Base-by-base conservation (phyloP, 2,329 filamentous ascomycete species). In the Chaetoscypha palmicola region DNA sequence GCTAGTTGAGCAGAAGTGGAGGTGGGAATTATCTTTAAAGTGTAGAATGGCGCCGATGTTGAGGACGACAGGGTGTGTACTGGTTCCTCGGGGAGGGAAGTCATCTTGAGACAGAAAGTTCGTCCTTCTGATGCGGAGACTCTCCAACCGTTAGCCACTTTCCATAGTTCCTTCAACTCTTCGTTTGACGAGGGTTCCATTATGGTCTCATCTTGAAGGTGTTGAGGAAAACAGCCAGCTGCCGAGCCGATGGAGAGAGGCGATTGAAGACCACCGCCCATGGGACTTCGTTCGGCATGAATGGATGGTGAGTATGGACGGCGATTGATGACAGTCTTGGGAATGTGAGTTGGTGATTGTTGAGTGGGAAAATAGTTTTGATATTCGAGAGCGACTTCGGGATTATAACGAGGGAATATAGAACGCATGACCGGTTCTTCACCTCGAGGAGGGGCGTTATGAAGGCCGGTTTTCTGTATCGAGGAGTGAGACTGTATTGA, bases 351-450 rank as follows among this genome's bases (percentile, higher is more conserved):
- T 10, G 83, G 80, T 47, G 75, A 79, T 43, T 73, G 66, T 58
- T 83, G 77, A 0, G 77, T 81, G 2, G 84, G 83, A 38, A 74
- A 83, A 64, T 90, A 89, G 36, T 76, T 65, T 58, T 90, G 85
- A 45, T 79, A 76, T 43, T 78, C 71, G 2, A 87, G 71, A 4
- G 83, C 70, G 19, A 86, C 60, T 1, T 73, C 73, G 2, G 79
- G 81, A 56, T 90, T 80, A 59, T 88, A 89, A 22, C 75, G 72
- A 5, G 85, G 85, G 55, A 90, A 90, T 55, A 90, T 88, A 19
- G 84, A 89, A 23, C 76, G 74, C 55, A 85, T 72, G 0, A 73
- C 66, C 4, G 66, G 63, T 48, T 65, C 66, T 47, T 46, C 51
- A 4, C 39, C 39, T 33, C 52, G 52, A 24, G 44, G 48, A 16